Evolutionary conservation across 106 monocot species (phyloP), one percentile per base, ranked within the genome.

Genomic region (Xerophyta viscosa): DNA sequence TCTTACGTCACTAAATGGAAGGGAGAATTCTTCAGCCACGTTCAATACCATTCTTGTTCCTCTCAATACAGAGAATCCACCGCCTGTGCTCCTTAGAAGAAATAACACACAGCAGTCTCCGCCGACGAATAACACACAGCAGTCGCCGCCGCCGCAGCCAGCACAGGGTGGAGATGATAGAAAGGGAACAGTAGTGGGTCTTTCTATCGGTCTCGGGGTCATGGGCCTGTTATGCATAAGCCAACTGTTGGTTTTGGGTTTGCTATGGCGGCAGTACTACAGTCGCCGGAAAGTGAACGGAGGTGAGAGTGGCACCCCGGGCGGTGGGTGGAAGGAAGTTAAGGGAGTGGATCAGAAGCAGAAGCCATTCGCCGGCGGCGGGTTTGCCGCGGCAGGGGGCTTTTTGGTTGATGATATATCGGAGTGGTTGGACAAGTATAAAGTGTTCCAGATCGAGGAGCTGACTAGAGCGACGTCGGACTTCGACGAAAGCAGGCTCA

Each of bases 351-450:
- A 21, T 11, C 27, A 47, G 0, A 26, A 29, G 24, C 46, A 29
- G 14, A 57, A 52, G 33, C 41, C 10, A 6, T 24, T 15, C 56
- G 46, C 41, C 3, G 8, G 48, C 11, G 45, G 33, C 46, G 11
- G 29, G 29, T 29, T 39, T 6, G 19, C 33, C n/a, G 36, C 36
- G 12, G 72, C 60, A 4, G 69, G 28, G 23, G n/a, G n/a, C n/a
- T 57, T 85, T 24, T 65, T 76, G 56, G 56, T 28, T 15, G 85
- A 86, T 15, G 85, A 86, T 41, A 78, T 91, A 33, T 66, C 78
- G 10, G 91, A 91, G 41, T 86, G 64, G 59, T 49, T 91, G 53
- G 91, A 91, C 44, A 85, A 78, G 71, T 91, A 91, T 29, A 78
- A 57, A 47, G 62, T 91, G 52, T 86, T 58, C 39, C 15, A 64